Percentiles rank a stretch among this genome's conserved stretches.
Evolutionary conservation across 768 basidiomycete genomes (phyloP).

Genomic region (Saitozyma podzolica): DNA sequence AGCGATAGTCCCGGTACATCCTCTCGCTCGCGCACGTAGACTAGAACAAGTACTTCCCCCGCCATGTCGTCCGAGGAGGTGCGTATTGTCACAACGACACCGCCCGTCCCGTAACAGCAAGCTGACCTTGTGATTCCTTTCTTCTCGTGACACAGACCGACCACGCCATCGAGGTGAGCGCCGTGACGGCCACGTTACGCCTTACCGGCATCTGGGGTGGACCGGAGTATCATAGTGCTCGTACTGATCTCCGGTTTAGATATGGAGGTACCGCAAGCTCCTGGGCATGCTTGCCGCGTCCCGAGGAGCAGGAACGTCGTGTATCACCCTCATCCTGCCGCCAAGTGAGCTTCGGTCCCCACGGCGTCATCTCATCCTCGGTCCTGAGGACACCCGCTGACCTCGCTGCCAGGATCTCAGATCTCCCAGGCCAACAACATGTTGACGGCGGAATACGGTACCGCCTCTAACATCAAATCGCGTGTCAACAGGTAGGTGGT

Average conservation of each 20-base stretch:
- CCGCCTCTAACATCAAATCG: conserved; percentile 99
- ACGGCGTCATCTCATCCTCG: background rate
- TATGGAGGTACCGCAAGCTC: conserved; percentile 93
- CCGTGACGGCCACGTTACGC: background rate
- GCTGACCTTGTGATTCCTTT: too few species aligned
- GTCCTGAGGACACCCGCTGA: background rate
- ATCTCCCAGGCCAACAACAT: conserved; percentile 90
- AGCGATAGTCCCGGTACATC: background rate
- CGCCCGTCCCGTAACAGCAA: too few species aligned
- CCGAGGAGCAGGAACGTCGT: conserved; percentile 93
- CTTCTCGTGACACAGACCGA: conserved; percentile 22
- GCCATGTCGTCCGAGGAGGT: conserved; percentile 23
- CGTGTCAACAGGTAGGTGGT: conserved; percentile 56
- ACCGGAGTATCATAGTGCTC: background rate
- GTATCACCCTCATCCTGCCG: conserved; percentile 97
- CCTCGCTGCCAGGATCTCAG: conserved; percentile 58
- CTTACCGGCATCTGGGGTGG: background rate
- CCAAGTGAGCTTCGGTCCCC: conserved; percentile 57
- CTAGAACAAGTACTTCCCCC: background rate
- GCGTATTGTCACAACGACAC: too few species aligned
- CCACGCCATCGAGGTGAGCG: conserved; percentile 42
- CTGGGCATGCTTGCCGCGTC: conserved; percentile 96
- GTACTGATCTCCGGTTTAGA: conserved; percentile 53
- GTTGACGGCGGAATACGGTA: conserved; percentile 97
- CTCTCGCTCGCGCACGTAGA: background rate